A percentile compares a stretch with the other conserved stretches of the same genome.
phyloP scores from a whole-genome alignment of 441 rosid species.

The Pelargonium cotyledonis region DNA sequence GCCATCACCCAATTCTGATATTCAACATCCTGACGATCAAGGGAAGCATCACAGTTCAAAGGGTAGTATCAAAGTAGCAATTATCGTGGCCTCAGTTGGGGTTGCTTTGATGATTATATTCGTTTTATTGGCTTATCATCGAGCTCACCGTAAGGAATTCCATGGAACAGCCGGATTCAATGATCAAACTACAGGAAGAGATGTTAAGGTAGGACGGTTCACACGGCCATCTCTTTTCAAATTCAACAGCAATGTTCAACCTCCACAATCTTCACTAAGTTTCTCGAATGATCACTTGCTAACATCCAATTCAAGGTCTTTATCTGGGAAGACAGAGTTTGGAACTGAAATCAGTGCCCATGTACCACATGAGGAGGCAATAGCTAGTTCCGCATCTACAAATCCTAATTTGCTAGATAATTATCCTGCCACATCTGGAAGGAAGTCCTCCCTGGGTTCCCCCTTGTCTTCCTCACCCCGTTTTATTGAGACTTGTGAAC shows the following conservation, averaged over 20 bases:
- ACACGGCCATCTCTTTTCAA: slow-evolving; percentile 60
- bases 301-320: slow-evolving; percentile 66
- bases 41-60: slow-evolving; percentile 37
- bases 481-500: slow-evolving; percentile 49
- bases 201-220: slow-evolving; percentile 52
- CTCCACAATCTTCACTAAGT: slow-evolving; percentile 57
- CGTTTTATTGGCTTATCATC: slow-evolving; percentile 66
- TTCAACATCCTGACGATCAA: slow-evolving; percentile 11
- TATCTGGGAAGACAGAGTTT: slow-evolving; percentile 54
- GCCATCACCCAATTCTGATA: slow-evolving; percentile 22
- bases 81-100: slow-evolving; percentile 66
- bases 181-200: slow-evolving; percentile 40
- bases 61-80: slow-evolving; percentile 49
- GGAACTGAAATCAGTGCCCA: slow-evolving; percentile 61
- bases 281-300: slow-evolving; percentile 89
- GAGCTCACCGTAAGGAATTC: slow-evolving; percentile 55
- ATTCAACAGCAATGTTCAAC: slow-evolving; percentile 50
- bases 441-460: slow-evolving; percentile 70
- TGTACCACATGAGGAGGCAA: slow-evolving; percentile 27
- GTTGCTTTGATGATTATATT: slow-evolving; percentile 57
- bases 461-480: slow-evolving; percentile 74
- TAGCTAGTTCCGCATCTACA: slow-evolving; percentile 33
- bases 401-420: slow-evolving; percentile 55
- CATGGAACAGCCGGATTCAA: slow-evolving; percentile 50
- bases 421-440: slow-evolving; percentile 54